Conservation (phyloP, 805 yeast species). For the Debaryomyces prosopidis region DNA sequence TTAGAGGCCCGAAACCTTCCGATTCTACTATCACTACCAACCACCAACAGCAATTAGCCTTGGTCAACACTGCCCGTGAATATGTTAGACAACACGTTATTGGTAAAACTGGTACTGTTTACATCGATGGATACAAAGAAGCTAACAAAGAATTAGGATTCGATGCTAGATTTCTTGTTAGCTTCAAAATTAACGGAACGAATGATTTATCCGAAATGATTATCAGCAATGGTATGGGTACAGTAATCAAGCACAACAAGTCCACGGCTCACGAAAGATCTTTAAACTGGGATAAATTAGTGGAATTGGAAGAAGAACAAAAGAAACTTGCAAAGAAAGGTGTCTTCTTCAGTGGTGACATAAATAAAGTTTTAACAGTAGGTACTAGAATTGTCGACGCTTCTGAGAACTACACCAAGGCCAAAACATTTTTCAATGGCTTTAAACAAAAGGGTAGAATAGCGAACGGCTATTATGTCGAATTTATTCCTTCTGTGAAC, state of each 20-base stretch:
- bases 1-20: constrained; percentile 69
- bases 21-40: constrained; percentile 50
- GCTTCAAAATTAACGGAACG: constrained; percentile 52
- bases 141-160: constrained; percentile 53
- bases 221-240: constrained; percentile 67
- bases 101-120: constrained; percentile 67
- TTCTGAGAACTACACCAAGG: constrained; percentile 68
- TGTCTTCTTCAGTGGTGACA: constrained; percentile 48
- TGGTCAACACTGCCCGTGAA: constrained; percentile 69
- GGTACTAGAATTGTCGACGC: constrained; percentile 73
- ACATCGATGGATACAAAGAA: constrained; percentile 64
- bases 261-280: constrained; percentile 69
- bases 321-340: constrained; percentile 56
- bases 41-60: constrained; percentile 43
- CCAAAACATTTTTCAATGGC: constrained; percentile 71
- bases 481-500: constrained; percentile 66
- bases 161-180: constrained; percentile 68
- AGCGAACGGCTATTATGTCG: constrained; percentile 62
- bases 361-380: constrained; percentile 50
- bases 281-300: constrained; percentile 71
- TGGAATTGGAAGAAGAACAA: constrained; percentile 69
- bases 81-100: constrained; percentile 66
- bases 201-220: constrained; percentile 61
- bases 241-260: constrained; percentile 77
- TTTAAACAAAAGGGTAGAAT: constrained; percentile 65